phyloP scores from a whole-genome alignment of 352 stramenopile genomes.

The Globisporangium spinosum region DNA sequence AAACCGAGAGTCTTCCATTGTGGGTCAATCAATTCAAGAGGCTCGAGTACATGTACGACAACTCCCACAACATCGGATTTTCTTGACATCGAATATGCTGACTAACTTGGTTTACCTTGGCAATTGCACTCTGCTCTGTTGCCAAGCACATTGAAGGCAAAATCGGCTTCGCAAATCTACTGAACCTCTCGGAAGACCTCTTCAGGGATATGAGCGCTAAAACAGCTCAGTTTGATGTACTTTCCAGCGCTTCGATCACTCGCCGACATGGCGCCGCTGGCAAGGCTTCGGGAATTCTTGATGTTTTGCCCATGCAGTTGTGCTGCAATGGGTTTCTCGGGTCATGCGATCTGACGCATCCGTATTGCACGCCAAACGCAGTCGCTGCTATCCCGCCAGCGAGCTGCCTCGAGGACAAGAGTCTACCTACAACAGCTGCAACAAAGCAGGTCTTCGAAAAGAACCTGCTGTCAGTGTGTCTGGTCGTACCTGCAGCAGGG shows the following conservation, averaged over 20 bases:
- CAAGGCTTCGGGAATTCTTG: conserved; percentile 8
- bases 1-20: conserved; percentile 18
- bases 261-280: conserved; percentile 20
- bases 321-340: conserved; percentile 3
- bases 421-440: background rate
- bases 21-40: conserved; percentile 30
- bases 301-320: background rate
- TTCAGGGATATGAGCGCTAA: conserved; percentile 30
- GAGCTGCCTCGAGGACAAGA: conserved; percentile 20
- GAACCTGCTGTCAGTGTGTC: conserved; percentile 15
- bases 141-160: conserved; percentile 43
- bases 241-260: conserved; percentile 18
- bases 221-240: conserved; percentile 24
- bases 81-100: background rate
- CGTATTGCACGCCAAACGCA: background rate
- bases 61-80: background rate
- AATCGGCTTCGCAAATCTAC: conserved; percentile 21
- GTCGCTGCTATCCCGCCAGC: background rate
- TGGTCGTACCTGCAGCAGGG: background rate
- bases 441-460: conserved; percentile 15
- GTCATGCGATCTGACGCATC: background rate
- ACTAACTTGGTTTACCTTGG: background rate
- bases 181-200: conserved; percentile 21
- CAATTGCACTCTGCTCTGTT: background rate
- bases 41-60: conserved; percentile 37